These are phyloP conservation scores for Phytophthora foliorum DNA, from an alignment of 352 stramenopile genomes.

Conservation along the genomic window DNA sequence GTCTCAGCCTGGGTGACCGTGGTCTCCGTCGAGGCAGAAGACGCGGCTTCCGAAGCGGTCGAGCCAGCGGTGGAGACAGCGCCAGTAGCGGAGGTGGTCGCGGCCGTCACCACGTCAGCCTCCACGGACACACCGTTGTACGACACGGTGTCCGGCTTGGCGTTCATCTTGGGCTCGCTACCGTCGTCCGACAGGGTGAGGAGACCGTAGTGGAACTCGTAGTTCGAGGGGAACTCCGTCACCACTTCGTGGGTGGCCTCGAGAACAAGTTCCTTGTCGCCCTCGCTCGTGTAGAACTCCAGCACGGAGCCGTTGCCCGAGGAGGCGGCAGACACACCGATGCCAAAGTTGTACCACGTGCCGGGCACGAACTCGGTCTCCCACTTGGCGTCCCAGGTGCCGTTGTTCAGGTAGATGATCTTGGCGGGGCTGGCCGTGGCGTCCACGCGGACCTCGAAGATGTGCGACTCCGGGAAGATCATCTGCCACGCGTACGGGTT, in stretches of 20 bases:
- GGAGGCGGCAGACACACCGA: slow-evolving; percentile 41
- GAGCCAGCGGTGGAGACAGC: slow-evolving; percentile 34
- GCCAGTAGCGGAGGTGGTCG: slow-evolving; percentile 25
- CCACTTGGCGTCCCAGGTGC: slow-evolving; percentile 59
- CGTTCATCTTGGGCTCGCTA: slow-evolving; percentile 43
- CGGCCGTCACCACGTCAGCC: slow-evolving; percentile 27
- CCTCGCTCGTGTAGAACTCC: slow-evolving; percentile 65
- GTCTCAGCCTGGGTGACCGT: slow-evolving; percentile 4
- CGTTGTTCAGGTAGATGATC: slow-evolving; percentile 64
- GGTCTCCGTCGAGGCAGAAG: slow-evolving; percentile 1
- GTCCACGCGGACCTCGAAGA: slow-evolving; percentile 70
- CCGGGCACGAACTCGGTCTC: slow-evolving; percentile 50
- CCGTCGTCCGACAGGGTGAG: slow-evolving; percentile 57
- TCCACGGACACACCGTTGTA: slow-evolving; percentile 60
- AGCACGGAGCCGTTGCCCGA: slow-evolving; percentile 35
- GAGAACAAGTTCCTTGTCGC: slow-evolving; percentile 44
- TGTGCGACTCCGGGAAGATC: slow-evolving; percentile 65
- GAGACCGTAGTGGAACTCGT: slow-evolving; percentile 59
- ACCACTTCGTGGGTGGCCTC: slow-evolving; percentile 43
- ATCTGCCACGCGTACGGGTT: slow-evolving; percentile 70
- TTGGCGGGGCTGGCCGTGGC: slow-evolving; percentile 45
- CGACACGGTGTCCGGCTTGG: slow-evolving; percentile 48
- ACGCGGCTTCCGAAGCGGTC: not conserved
- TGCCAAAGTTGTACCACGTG: slow-evolving; percentile 79
- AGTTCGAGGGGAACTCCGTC: slow-evolving; percentile 30